These are phyloP conservation scores for Coemansia umbellata DNA, from an alignment of 192 early-diverging fungal species.

Conservation along the genomic window DNA sequence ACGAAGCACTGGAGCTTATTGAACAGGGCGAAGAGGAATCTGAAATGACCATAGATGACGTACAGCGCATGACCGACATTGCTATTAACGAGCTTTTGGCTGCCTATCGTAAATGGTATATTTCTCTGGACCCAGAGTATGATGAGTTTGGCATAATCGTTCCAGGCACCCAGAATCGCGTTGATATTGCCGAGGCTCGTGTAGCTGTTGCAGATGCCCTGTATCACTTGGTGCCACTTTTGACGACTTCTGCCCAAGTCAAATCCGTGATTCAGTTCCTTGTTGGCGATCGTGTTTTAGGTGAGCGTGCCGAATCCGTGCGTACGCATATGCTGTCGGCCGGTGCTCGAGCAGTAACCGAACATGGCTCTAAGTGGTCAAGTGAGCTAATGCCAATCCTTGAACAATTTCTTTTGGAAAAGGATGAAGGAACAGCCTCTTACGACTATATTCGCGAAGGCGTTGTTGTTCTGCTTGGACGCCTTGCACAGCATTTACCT, in stretches of 20 bases:
- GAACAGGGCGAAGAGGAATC: background rate
- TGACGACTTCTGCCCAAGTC: constrained; percentile 53
- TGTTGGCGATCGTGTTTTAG: constrained; percentile 78
- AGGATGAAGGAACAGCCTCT: constrained; percentile 65
- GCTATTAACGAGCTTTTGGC: constrained; percentile 17
- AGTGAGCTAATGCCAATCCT: constrained; percentile 70
- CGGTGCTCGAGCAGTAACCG: constrained; percentile 71
- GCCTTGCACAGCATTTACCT: constrained; percentile 83
- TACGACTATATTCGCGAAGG: constrained; percentile 89
- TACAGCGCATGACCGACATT: background rate
- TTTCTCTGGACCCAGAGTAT: constrained; percentile 77
- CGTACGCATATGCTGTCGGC: constrained; percentile 82
- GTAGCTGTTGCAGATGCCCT: constrained; percentile 78
- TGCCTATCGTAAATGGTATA: constrained; percentile 49
- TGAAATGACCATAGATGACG: background rate
- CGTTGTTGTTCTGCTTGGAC: constrained; percentile 89
- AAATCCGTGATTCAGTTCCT: constrained; percentile 69
- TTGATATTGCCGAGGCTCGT: constrained; percentile 78
- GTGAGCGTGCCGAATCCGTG: constrained; percentile 76
- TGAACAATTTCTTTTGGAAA: constrained; percentile 69
- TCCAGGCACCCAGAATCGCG: constrained; percentile 73
- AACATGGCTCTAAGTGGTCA: constrained; percentile 65
- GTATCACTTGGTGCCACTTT: constrained; percentile 58
- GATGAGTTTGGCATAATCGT: constrained; percentile 90
- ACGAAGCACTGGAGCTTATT: background rate